phyloP scores from a whole-genome alignment of 306 rosid genomes.

The Luffa aegyptiaca region DNA sequence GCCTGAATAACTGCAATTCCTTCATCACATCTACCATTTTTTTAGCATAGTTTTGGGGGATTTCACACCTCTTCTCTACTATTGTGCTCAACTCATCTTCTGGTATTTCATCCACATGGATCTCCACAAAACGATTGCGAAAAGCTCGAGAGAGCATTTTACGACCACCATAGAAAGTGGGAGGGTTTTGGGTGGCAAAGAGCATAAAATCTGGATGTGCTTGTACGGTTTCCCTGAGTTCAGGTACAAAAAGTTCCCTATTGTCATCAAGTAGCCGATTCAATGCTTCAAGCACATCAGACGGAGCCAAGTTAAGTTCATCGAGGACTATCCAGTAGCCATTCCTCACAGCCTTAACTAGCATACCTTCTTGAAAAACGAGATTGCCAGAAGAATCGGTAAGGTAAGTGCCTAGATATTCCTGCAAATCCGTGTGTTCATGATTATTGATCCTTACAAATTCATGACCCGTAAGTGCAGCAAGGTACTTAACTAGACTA shows the following conservation, averaged over 20 bases:
- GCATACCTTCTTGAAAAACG: constrained; percentile 74
- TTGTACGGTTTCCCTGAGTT: constrained; percentile 51
- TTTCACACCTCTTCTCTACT: constrained; percentile 44
- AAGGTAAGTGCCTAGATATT: constrained; percentile 77
- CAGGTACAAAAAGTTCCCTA: constrained; percentile 92
- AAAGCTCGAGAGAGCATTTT: constrained; percentile 93
- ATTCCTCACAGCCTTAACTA: constrained; percentile 84
- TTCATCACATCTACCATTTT: constrained; percentile 89
- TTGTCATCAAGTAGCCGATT: constrained; percentile 89
- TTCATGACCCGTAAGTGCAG: constrained; percentile 63
- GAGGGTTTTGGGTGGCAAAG: constrained; percentile 97
- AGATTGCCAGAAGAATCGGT: constrained; percentile 76
- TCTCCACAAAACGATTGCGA: constrained; percentile 87
- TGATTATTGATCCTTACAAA: constrained; percentile 93
- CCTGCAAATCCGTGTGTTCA: constrained; percentile 96
- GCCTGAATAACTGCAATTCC: constrained; percentile 65
- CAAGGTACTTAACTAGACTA: constrained; percentile 84
- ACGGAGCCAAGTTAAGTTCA: constrained; percentile 96
- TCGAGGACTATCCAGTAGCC: constrained; percentile 94
- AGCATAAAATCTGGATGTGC: constrained; percentile 90
- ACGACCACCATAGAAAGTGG: constrained; percentile 82
- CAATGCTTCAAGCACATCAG: constrained; percentile 95
- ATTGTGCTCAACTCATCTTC: constrained; percentile 69
- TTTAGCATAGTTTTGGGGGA: constrained; percentile 49
- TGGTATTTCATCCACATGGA: constrained; percentile 88